Evolutionary conservation across 768 basidiomycete genomes (phyloP).

Genomic region (Neoboletus subvelutipes): DNA sequence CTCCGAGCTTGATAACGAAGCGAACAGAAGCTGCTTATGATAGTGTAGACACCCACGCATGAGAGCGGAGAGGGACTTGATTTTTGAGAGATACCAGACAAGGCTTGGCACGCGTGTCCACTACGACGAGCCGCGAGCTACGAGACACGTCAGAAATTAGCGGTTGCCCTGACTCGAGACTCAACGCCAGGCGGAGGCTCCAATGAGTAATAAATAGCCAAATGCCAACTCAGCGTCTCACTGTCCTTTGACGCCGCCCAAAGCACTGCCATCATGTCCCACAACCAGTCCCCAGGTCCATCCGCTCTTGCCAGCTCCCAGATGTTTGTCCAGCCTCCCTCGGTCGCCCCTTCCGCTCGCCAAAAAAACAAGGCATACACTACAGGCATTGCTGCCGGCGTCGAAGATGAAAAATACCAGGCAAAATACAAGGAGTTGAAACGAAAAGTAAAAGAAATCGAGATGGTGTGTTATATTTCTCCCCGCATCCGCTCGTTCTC

Average conservation of each 20-base stretch:
- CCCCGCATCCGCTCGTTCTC: constrained; percentile 3
- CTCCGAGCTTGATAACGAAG: constrained; percentile 1
- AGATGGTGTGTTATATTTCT: constrained; percentile 52
- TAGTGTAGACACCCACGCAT: neutral
- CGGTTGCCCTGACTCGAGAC: constrained; percentile 18
- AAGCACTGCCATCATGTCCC: constrained; percentile 61
- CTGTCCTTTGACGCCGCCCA: constrained; percentile 33
- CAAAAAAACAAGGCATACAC: constrained; percentile 50
- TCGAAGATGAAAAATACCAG: constrained; percentile 84
- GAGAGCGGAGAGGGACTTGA: neutral
- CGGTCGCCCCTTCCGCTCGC: constrained; percentile 35
- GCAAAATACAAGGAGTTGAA: constrained; percentile 87
- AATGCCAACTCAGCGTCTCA: constrained; percentile 30
- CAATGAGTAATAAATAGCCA: constrained; percentile 31
- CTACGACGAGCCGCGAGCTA: constrained; percentile 7
- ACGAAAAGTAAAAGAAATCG: constrained; percentile 85
- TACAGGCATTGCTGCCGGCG: constrained; percentile 71
- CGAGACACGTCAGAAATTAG: constrained; percentile 11
- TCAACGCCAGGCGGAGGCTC: constrained; percentile 29
- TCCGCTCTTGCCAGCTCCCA: constrained; percentile 42
- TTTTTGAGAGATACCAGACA: neutral
- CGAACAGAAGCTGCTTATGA: constrained; percentile 4
- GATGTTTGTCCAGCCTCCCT: constrained; percentile 33
- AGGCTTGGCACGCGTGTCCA: neutral
- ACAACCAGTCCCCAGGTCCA: constrained; percentile 56